Conservation (phyloP, 1,284 basidiomycete genomes). For the Leccinum pseudoinsigne region DNA sequence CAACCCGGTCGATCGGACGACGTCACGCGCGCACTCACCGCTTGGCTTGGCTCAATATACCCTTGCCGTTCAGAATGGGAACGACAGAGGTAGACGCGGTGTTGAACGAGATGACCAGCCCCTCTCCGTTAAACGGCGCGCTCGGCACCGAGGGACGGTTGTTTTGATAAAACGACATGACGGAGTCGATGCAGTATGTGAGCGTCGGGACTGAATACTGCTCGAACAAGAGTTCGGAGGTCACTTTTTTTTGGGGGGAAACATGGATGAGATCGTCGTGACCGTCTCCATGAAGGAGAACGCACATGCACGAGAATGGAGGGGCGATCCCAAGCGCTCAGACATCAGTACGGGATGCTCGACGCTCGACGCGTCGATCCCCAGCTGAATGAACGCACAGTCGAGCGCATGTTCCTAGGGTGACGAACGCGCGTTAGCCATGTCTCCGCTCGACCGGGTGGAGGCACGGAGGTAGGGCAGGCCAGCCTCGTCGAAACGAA, state of each 20-base stretch:
- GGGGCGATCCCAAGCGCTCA: constrained; percentile 86
- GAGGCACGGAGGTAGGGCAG: neutral
- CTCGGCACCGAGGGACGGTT: constrained; percentile 39
- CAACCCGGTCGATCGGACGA: neutral
- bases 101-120: constrained; percentile 83
- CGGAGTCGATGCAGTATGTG: constrained; percentile 86
- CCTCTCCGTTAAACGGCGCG: constrained; percentile 57
- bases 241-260: constrained; percentile 43
- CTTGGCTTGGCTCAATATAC: constrained; percentile 81
- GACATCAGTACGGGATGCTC: constrained; percentile 95
- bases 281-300: constrained; percentile 15
- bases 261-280: neutral
- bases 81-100: constrained; percentile 86
- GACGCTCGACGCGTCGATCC: constrained; percentile 77
- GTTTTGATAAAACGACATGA: constrained; percentile 91
- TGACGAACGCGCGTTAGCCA: constrained; percentile 2
- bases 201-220: constrained; percentile 87
- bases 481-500: neutral
- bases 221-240: constrained; percentile 97
- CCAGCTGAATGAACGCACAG: constrained; percentile 87
- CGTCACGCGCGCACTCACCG: constrained; percentile 50
- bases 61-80: constrained; percentile 79
- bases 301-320: constrained; percentile 86
- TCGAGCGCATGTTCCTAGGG: constrained; percentile 91
- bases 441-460: neutral